Evolutionary conservation across 2,329 filamentous ascomycete species (phyloP).

Genomic region (Fusarium buharicum): DNA sequence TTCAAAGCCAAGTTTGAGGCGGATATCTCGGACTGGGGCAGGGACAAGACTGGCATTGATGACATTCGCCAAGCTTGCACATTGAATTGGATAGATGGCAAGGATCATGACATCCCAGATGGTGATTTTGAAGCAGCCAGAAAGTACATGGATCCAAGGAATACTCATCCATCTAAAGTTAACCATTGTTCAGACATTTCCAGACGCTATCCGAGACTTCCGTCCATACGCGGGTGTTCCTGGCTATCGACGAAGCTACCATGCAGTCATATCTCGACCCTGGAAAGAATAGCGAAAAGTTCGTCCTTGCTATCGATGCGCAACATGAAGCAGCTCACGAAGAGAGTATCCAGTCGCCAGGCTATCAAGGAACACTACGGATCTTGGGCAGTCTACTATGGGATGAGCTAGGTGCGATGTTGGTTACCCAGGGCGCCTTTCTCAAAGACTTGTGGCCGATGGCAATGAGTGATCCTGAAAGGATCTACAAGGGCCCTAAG

Average conservation of each 20-base stretch:
- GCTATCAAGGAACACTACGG: conserved; percentile 37
- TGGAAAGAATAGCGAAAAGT: conserved; percentile 1
- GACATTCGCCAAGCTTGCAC: conserved; percentile 28
- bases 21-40: conserved; percentile 43
- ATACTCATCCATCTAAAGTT: neutral
- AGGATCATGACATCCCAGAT: conserved; percentile 26
- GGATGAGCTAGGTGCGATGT: conserved; percentile 44
- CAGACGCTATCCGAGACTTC: neutral
- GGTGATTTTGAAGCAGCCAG: conserved; percentile 38
- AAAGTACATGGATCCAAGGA: conserved; percentile 17
- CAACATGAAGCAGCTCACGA: neutral
- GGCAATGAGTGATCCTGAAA: conserved; percentile 32
- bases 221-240: conserved; percentile 10
- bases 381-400: conserved; percentile 41
- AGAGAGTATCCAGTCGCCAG: conserved; percentile 12
- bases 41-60: conserved; percentile 10
- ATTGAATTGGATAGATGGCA: conserved; percentile 41
- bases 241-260: conserved; percentile 40
- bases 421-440: conserved; percentile 44
- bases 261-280: conserved; percentile 43
- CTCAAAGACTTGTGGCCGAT: conserved; percentile 40
- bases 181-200: conserved; percentile 19
- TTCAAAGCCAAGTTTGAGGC: conserved; percentile 44
- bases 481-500: conserved; percentile 31
- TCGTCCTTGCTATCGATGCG: conserved; percentile 35